These are phyloP conservation scores for Suillus plorans DNA, from an alignment of 768 basidiomycete species.

Conservation along the genomic window DNA sequence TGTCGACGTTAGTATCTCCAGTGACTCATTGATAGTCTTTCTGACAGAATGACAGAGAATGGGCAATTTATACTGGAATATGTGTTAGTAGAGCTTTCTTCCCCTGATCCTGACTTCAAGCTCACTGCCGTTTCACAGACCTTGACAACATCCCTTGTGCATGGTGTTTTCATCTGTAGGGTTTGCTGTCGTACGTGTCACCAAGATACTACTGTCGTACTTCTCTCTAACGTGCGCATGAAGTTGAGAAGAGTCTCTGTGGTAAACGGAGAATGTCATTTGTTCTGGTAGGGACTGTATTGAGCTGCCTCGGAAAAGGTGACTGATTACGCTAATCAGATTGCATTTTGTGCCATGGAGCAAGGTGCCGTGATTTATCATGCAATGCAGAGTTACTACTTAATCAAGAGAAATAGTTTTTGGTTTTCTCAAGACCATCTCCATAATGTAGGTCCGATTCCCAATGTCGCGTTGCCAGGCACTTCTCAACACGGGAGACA, in stretches of 20 bases:
- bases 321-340: background rate
- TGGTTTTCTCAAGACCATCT: background rate
- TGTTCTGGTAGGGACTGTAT: background rate
- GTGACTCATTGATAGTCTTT: background rate
- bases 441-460: background rate
- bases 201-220: background rate
- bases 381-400: background rate
- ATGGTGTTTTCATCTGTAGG: background rate
- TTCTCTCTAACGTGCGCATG: background rate
- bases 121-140: background rate
- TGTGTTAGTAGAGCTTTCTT: background rate
- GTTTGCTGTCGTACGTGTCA: background rate
- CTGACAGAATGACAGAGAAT: background rate
- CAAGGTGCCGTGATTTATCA: background rate
- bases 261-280: background rate
- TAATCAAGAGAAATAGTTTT: background rate
- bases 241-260: constrained; percentile 1
- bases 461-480: background rate
- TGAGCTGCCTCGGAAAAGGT: background rate
- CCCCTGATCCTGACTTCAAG: background rate
- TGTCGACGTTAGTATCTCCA: background rate
- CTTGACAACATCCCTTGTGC: background rate
- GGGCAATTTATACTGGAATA: background rate
- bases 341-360: background rate
- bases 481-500: background rate